phyloP scores from a whole-genome alignment of 371 early-diverging fungal genomes.

The Apophysomyces ossiformis region DNA sequence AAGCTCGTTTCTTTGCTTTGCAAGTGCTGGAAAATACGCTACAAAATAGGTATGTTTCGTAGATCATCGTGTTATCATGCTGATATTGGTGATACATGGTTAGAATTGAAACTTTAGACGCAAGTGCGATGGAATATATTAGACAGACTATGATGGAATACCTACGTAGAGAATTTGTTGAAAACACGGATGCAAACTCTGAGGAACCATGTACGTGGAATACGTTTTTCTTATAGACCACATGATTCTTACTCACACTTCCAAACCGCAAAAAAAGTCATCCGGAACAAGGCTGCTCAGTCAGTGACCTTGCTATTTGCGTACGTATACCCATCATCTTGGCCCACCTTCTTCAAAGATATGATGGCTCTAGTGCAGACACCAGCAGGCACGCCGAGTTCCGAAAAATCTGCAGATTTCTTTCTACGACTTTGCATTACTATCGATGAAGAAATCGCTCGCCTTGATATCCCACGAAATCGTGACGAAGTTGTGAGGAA shows the following conservation, averaged over 20 bases:
- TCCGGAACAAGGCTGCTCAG: conserved; percentile 89
- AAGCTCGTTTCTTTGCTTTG: conserved; percentile 84
- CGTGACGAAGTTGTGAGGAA: conserved; percentile 79
- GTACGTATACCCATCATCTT: conserved; percentile 80
- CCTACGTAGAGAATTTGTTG: conserved; percentile 66
- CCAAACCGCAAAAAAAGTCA: conserved; percentile 45
- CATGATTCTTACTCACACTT: neutral
- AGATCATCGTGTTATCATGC: neutral
- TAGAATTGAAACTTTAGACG: conserved; percentile 50
- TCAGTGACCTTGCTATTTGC: conserved; percentile 84
- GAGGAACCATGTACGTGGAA: conserved; percentile 57
- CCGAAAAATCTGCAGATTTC: conserved; percentile 74
- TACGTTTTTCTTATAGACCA: neutral
- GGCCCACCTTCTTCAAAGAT: conserved; percentile 91
- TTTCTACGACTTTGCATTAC: conserved; percentile 80
- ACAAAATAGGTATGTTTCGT: conserved; percentile 56
- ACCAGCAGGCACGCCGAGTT: conserved; percentile 41
- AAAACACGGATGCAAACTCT: conserved; percentile 50
- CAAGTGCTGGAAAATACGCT: conserved; percentile 85
- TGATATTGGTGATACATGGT: conserved; percentile 40
- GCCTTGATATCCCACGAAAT: conserved; percentile 71
- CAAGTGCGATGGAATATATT: conserved; percentile 59
- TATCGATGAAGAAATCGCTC: conserved; percentile 93
- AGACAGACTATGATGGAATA: conserved; percentile 77
- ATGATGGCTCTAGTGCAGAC: conserved; percentile 70